Conservation (phyloP, 2,329 filamentous ascomycete genomes). For the Penicillium olsonii region DNA sequence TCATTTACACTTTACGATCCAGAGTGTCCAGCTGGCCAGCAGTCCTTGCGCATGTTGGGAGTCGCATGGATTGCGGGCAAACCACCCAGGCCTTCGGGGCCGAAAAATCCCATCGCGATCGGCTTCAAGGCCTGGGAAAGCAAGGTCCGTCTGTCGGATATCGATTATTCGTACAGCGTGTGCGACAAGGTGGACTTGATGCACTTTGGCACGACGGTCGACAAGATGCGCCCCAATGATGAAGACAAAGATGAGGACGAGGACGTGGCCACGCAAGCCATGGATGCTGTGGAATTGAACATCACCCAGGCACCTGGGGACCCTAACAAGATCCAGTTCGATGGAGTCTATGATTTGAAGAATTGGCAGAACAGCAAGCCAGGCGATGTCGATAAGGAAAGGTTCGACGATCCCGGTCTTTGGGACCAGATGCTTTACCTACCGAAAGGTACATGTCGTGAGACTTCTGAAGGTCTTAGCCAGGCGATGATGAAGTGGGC, state of each 20-base stretch:
- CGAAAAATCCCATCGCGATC: conserved; percentile 5
- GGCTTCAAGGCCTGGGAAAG: conserved; percentile 13
- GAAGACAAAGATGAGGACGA: neutral
- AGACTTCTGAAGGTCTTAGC: neutral
- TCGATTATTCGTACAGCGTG: conserved; percentile 9
- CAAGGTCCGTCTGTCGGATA: conserved; percentile 5
- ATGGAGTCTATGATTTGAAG: conserved; percentile 10
- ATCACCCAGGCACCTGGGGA: conserved; percentile 3
- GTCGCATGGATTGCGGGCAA: conserved; percentile 9
- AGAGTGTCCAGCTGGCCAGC: conserved; percentile 4
- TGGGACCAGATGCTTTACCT: conserved; percentile 1
- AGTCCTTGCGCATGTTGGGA: conserved; percentile 7
- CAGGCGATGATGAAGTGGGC: conserved; percentile 4
- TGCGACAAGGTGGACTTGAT: conserved; percentile 7
- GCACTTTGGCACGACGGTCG: conserved; percentile 5
- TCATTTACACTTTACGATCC: neutral
- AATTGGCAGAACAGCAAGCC: conserved; percentile 1
- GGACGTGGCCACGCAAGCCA: neutral
- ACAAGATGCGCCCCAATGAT: neutral
- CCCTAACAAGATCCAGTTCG: conserved; percentile 6
- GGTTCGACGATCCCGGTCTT: conserved; percentile 2
- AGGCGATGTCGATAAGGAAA: neutral
- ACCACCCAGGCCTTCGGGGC: neutral
- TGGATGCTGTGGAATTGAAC: conserved; percentile 10
- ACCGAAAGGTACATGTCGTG: conserved; percentile 1